A percentile compares a stretch with the other conserved stretches of the same genome.
These are phyloP conservation scores for Vaccinium myrtillus DNA, from an alignment of 148 eudicot species.

Conservation along the genomic window DNA sequence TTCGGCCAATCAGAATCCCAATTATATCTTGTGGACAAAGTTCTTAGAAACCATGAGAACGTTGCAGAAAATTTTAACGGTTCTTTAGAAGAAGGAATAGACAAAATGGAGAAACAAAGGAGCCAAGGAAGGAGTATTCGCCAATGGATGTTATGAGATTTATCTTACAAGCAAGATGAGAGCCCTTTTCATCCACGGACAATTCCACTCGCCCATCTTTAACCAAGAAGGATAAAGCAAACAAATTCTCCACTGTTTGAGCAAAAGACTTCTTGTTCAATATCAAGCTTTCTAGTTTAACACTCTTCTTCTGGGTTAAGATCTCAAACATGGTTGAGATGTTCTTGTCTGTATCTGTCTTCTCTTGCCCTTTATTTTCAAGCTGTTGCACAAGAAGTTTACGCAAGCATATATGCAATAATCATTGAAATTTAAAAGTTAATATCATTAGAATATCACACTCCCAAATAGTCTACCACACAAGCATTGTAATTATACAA, in stretches of 20 bases:
- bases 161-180: constrained; percentile 49
- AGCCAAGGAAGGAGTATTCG: not conserved
- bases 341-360: constrained; percentile 48
- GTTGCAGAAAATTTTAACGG: not conserved
- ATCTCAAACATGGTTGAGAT: constrained; percentile 49
- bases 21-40: not conserved
- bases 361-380: constrained; percentile 21
- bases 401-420: not conserved
- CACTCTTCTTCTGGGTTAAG: constrained; percentile 31
- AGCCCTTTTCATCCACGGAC: constrained; percentile 33
- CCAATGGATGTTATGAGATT: not conserved
- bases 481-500: not conserved
- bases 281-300: constrained; percentile 42
- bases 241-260: constrained; percentile 60
- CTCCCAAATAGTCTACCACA: not conserved
- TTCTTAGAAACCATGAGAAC: not conserved
- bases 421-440: not conserved
- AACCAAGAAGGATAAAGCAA: constrained; percentile 62
- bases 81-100: not conserved
- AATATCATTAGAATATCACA: not conserved
- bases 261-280: constrained; percentile 54
- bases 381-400: constrained; percentile 13
- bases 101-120: not conserved
- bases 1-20: not conserved
- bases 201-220: constrained; percentile 55